phyloP scores from a whole-genome alignment of 176 grass and related monocot genomes.

The Eragrostis curvula region DNA sequence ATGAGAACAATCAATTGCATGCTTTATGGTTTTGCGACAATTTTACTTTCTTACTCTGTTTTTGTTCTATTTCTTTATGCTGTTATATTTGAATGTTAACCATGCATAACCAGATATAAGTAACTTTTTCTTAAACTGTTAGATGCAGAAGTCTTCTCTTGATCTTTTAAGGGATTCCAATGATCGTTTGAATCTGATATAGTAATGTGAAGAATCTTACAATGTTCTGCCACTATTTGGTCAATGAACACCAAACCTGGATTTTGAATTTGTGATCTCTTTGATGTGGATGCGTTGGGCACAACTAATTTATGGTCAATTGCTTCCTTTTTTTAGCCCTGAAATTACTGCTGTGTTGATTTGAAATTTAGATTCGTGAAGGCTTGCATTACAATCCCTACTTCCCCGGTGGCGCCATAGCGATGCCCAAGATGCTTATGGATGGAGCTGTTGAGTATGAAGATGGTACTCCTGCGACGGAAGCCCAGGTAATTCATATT shows the following conservation, averaged over 20 bases:
- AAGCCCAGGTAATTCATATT: constrained; percentile 61
- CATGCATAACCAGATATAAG: background rate
- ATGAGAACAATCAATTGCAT: background rate
- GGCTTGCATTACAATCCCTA: constrained; percentile 81
- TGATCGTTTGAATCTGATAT: background rate
- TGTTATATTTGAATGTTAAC: background rate
- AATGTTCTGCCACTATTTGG: background rate
- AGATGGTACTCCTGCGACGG: constrained; percentile 60
- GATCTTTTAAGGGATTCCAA: background rate
- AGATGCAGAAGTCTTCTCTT: background rate
- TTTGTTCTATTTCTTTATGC: background rate
- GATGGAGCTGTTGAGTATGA: constrained; percentile 80
- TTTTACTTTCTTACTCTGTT: background rate
- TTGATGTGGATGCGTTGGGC: background rate
- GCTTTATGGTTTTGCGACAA: background rate
- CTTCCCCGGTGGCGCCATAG: constrained; percentile 82
- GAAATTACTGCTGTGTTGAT: background rate
- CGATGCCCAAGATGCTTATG: constrained; percentile 90
- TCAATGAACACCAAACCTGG: background rate
- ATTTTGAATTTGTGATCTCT: background rate
- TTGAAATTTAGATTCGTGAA: constrained; percentile 61
- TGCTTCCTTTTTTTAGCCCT: background rate
- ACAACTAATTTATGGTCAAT: background rate
- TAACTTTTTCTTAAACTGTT: background rate
- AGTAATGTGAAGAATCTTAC: background rate